These are phyloP conservation scores for Blastomyces percursus DNA, from an alignment of 2,329 filamentous ascomycete species.

Conservation along the genomic window DNA sequence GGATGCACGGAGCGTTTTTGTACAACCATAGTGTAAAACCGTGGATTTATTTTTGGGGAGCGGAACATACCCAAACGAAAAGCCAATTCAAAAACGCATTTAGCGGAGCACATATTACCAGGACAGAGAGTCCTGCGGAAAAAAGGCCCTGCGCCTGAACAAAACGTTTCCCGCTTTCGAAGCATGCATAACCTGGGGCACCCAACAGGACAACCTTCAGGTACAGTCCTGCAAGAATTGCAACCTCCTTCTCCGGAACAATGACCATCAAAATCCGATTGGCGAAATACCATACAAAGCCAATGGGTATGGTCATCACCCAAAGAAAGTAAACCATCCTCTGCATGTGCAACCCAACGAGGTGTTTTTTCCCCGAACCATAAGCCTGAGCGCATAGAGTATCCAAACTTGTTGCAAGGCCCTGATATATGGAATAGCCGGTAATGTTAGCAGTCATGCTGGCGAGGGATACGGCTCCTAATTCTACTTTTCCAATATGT, in stretches of 20 bases:
- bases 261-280: slow-evolving; percentile 54
- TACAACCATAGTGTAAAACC: background rate
- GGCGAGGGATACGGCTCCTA: slow-evolving; percentile 56
- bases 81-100: slow-evolving; percentile 73
- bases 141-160: slow-evolving; percentile 85
- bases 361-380: slow-evolving; percentile 76
- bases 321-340: slow-evolving; percentile 71
- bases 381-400: slow-evolving; percentile 92
- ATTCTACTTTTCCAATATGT: slow-evolving; percentile 58
- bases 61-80: slow-evolving; percentile 58
- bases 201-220: slow-evolving; percentile 59
- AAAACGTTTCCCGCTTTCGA: slow-evolving; percentile 74
- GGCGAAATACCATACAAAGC: slow-evolving; percentile 58
- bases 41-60: background rate
- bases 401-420: slow-evolving; percentile 81
- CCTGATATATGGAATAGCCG: slow-evolving; percentile 66
- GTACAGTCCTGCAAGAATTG: slow-evolving; percentile 60
- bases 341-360: slow-evolving; percentile 76
- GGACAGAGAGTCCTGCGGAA: slow-evolving; percentile 67
- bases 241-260: slow-evolving; percentile 61
- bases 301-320: slow-evolving; percentile 60
- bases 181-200: slow-evolving; percentile 63
- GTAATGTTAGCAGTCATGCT: slow-evolving; percentile 74
- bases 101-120: slow-evolving; percentile 70
- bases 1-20: slow-evolving; percentile 3